phyloP scores from a whole-genome alignment of 2,329 filamentous ascomycete species.

The Exophiala sideris region DNA sequence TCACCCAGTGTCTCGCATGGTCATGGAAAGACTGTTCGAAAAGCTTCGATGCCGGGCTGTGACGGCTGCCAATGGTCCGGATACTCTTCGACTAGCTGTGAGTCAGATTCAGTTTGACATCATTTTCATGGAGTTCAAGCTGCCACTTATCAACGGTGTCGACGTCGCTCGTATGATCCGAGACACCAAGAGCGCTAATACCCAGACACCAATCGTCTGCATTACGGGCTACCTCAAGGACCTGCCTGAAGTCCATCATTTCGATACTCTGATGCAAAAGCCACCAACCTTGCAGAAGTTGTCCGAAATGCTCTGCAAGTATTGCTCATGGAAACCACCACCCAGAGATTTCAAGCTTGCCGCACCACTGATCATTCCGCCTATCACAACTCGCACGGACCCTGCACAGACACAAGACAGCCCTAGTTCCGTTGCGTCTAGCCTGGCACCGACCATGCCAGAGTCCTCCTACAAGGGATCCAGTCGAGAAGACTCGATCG shows the following conservation, averaged over 20 bases:
- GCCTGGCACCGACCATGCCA: conserved; percentile 65
- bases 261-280: conserved; percentile 93
- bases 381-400: conserved; percentile 18
- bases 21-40: conserved; percentile 98
- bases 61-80: conserved; percentile 81
- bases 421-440: conserved; percentile 74
- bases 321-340: conserved; percentile 92
- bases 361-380: conserved; percentile 53
- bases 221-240: conserved; percentile 99
- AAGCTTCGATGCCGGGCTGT: conserved; percentile 94
- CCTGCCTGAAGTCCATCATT: conserved; percentile 89
- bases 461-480: conserved; percentile 74
- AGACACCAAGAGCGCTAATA: conserved; percentile 92
- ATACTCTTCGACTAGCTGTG: conserved; percentile 89
- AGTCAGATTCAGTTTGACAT: conserved; percentile 98
- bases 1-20: conserved; percentile 90
- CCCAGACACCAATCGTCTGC: conserved; percentile 89
- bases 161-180: conserved; percentile 97
- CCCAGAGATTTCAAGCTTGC: conserved; percentile 53
- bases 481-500: conserved; percentile 83
- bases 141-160: conserved; percentile 90
- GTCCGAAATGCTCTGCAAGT: conserved; percentile 77
- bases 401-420: conserved; percentile 70
- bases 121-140: conserved; percentile 95
- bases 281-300: conserved; percentile 90